Percentiles rank a stretch among this genome's conserved stretches.
These are phyloP conservation scores for Tetragonia tetragonoides DNA, from an alignment of 148 eudicot species.

Conservation along the genomic window DNA sequence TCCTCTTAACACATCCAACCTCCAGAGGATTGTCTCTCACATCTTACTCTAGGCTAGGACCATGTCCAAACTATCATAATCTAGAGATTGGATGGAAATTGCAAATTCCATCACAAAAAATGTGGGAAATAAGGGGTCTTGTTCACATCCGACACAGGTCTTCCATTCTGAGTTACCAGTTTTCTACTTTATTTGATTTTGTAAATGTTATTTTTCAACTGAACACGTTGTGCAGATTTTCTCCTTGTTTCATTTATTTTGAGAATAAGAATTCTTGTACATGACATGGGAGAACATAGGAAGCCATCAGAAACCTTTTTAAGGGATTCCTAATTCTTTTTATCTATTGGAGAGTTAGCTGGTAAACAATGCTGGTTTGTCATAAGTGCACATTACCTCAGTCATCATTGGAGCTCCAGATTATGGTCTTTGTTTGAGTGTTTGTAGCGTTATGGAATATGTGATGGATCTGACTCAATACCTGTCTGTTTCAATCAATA, in stretches of 20 bases:
- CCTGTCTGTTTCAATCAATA: neutral
- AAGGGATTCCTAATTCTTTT: neutral
- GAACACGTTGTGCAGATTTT: no score
- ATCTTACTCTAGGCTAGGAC: no score
- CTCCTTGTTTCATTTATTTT: neutral
- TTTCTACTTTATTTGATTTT: no score
- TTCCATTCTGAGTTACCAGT: no score
- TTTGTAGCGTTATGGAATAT: neutral
- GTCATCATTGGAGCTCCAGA: neutral
- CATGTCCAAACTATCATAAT: no score
- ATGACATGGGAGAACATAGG: neutral
- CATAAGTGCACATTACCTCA: neutral
- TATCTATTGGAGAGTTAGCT: neutral
- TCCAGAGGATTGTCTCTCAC: no score
- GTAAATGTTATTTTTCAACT: no score
- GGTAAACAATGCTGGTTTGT: neutral
- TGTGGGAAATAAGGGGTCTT: no score
- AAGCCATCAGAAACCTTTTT: neutral
- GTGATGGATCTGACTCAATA: neutral
- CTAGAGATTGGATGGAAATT: no score
- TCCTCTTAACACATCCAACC: no score
- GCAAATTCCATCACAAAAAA: no score
- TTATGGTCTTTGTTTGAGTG: neutral
- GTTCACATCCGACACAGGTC: no score
- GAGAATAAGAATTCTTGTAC: neutral